A percentile compares a stretch with the other conserved stretches of the same genome.
Evolutionary conservation across 495 filamentous ascomycete species (phyloP).

Genomic region (Trichoderma reesei): DNA sequence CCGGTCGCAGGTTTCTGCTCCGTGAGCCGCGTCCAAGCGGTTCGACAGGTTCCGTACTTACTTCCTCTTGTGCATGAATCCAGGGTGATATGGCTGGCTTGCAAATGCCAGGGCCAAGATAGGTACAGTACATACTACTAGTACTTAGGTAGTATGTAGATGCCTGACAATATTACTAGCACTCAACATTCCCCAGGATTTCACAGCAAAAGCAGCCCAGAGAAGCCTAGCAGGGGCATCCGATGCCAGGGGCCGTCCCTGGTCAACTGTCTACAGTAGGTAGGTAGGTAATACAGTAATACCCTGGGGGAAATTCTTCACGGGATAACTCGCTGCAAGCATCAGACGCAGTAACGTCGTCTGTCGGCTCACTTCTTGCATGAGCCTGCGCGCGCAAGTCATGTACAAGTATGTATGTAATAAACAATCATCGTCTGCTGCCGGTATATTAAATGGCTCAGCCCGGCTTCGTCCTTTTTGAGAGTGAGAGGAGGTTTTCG

Average conservation of each 20-base stretch:
- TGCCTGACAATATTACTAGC: neutral
- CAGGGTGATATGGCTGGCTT: neutral
- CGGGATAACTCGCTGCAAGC: neutral
- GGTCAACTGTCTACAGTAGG: neutral
- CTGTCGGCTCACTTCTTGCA: neutral
- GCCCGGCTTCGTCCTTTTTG: neutral
- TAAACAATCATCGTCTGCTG: neutral
- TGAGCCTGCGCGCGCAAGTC: neutral
- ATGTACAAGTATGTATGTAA: neutral
- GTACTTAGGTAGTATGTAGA: too few relatives aligned
- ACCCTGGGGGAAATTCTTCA: too few relatives aligned
- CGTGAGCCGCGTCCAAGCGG: neutral
- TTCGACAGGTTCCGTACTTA: neutral
- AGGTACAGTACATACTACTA: too few relatives aligned
- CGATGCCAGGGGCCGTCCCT: constrained; percentile 4
- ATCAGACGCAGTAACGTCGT: neutral
- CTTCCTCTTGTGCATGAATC: neutral
- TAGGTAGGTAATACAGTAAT: too few relatives aligned
- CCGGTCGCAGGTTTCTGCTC: neutral
- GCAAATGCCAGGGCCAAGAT: too few relatives aligned
- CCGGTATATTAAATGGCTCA: constrained; percentile 8
- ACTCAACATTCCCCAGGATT: constrained; percentile 7
- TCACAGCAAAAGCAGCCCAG: neutral
- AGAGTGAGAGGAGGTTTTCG: neutral
- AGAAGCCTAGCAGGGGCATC: neutral